Conservation (phyloP, 208 protist genomes). For the Acanthamoeba sp. region DNA sequence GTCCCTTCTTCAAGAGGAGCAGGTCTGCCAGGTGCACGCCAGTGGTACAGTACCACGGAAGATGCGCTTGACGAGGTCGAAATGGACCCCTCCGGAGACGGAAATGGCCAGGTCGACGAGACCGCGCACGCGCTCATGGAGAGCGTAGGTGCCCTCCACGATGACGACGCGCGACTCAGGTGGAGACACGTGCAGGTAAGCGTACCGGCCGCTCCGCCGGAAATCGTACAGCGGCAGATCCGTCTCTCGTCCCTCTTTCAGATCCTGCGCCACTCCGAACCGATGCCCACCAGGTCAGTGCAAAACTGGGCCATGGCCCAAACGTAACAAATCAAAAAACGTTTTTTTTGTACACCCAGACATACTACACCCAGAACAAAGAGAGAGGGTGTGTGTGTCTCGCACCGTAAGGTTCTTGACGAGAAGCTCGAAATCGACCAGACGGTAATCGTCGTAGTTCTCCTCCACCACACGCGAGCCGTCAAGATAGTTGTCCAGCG, state of each 20-base stretch:
- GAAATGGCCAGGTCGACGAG: slow-evolving; percentile 78
- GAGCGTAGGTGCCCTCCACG: slow-evolving; percentile 80
- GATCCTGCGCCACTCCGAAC: no score
- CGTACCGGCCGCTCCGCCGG: slow-evolving; percentile 78
- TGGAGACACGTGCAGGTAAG: slow-evolving; percentile 71
- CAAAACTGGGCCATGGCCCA: no score
- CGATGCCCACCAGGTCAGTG: no score
- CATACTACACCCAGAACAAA: no score
- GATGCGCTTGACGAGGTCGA: slow-evolving; percentile 83
- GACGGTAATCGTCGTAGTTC: slow-evolving; percentile 84
- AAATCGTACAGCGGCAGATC: slow-evolving; percentile 82
- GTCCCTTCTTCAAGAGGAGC: no score
- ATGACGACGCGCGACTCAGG: slow-evolving; percentile 79
- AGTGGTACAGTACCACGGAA: slow-evolving; percentile 76
- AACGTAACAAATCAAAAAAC: no score
- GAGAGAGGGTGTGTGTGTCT: no score
- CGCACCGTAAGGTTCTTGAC: slow-evolving; percentile 78
- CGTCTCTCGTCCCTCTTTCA: slow-evolving; percentile 23
- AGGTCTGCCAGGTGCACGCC: no score
- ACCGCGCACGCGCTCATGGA: slow-evolving; percentile 77
- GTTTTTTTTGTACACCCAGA: no score
- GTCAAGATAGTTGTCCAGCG: slow-evolving; percentile 85
- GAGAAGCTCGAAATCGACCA: slow-evolving; percentile 81
- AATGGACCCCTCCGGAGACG: slow-evolving; percentile 81
- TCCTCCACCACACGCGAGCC: slow-evolving; percentile 82